Conservation (phyloP, 495 filamentous ascomycete genomes). For the Chlorociboria aeruginascens region DNA sequence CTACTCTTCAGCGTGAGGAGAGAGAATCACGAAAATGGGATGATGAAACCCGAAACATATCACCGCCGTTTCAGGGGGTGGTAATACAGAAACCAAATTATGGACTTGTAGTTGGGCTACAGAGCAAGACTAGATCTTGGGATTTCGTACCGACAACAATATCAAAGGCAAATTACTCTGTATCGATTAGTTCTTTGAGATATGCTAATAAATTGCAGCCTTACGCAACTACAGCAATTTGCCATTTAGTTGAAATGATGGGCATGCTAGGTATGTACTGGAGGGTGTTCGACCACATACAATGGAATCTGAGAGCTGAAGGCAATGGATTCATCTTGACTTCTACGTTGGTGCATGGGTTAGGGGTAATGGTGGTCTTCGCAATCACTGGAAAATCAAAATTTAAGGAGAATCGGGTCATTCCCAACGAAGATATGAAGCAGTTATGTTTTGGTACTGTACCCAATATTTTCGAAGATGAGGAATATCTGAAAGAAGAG, state of each 20-base stretch:
- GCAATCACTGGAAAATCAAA: conserved; percentile 27
- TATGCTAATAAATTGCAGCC: conserved; percentile 31
- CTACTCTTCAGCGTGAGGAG: conserved; percentile 33
- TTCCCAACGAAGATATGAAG: conserved; percentile 34
- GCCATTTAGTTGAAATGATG: conserved; percentile 37
- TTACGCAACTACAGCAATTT: conserved; percentile 36
- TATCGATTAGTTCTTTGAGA: conserved; percentile 24
- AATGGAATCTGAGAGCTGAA: conserved; percentile 34
- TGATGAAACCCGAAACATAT: conserved; percentile 10
- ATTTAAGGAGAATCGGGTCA: conserved; percentile 31
- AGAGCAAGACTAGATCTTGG: conserved; percentile 36
- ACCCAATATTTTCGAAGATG: conserved; percentile 30
- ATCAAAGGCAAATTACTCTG: conserved; percentile 19
- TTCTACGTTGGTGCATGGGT: conserved; percentile 27
- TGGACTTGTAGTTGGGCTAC: conserved; percentile 31
- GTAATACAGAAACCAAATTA: conserved; percentile 16
- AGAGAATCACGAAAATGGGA: conserved; percentile 29
- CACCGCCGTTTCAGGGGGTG: conserved; percentile 7
- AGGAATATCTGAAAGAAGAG: conserved; percentile 11
- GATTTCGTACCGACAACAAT: conserved; percentile 35
- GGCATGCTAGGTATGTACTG: conserved; percentile 39
- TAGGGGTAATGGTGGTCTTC: conserved; percentile 36
- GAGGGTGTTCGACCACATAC: conserved; percentile 33
- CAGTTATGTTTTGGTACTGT: conserved; percentile 33
- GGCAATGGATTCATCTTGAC: conserved; percentile 38